Evolutionary conservation across 345 rosid genomes (phyloP).

Genomic region (Moricandia arvensis): DNA sequence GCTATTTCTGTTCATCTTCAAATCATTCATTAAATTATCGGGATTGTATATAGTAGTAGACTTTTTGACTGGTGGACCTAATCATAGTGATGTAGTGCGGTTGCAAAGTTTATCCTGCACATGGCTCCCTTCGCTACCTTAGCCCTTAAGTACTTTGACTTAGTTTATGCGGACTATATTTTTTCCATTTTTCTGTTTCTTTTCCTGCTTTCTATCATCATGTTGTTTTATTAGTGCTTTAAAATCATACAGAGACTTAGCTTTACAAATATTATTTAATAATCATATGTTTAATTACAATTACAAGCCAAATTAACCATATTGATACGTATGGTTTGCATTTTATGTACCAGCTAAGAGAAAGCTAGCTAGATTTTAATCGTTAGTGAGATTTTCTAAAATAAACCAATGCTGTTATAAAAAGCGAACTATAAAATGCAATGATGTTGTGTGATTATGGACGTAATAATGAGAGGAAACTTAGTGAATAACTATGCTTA

Average conservation of each 20-base stretch:
- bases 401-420: slow-evolving; percentile 1
- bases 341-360: neutral
- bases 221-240: neutral
- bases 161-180: neutral
- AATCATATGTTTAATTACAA: neutral
- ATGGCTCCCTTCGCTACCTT: slow-evolving; percentile 21
- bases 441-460: slow-evolving; percentile 4
- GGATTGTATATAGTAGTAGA: neutral
- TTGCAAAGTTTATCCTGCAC: slow-evolving; percentile 27
- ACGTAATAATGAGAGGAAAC: slow-evolving; percentile 25
- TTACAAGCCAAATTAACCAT: neutral
- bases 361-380: neutral
- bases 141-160: slow-evolving; percentile 10
- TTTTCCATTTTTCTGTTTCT: neutral
- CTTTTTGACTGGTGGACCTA: neutral
- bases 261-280: neutral
- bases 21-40: neutral
- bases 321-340: neutral
- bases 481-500: slow-evolving; percentile 8
- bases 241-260: slow-evolving; percentile 6
- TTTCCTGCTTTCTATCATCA: slow-evolving; percentile 10
- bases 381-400: slow-evolving; percentile 1
- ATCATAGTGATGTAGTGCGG: slow-evolving; percentile 11
- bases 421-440: neutral
- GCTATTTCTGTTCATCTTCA: neutral